Conservation (phyloP, 208 protist genomes). For the Trypanosoma grayi region DNA sequence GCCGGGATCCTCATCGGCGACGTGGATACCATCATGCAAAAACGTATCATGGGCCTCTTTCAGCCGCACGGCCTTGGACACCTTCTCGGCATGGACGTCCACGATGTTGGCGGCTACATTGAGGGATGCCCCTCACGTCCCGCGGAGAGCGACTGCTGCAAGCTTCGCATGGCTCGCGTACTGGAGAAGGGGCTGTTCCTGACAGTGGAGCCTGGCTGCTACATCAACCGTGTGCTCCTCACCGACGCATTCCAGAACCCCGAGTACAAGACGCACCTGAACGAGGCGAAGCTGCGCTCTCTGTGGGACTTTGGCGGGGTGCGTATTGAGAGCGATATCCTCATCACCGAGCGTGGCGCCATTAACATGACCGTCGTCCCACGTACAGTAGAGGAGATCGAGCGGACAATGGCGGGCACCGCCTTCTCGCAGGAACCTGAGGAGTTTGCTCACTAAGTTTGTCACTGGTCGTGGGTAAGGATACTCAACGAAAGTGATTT, state of each 20-base stretch:
- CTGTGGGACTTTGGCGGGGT: constrained; percentile 95
- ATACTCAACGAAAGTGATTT: too few species aligned
- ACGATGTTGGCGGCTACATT: constrained; percentile 97
- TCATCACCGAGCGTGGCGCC: constrained; percentile 91
- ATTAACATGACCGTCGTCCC: constrained; percentile 86
- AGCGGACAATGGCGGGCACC: constrained; percentile 75
- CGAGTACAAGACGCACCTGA: constrained; percentile 75
- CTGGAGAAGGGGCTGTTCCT: constrained; percentile 94
- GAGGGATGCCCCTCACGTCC: constrained; percentile 60
- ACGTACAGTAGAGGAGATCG: constrained; percentile 84
- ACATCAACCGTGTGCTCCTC: constrained; percentile 89
- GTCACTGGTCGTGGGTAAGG: not conserved
- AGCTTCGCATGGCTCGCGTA: constrained; percentile 84
- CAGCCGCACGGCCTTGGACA: constrained; percentile 98
- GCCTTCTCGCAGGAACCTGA: constrained; percentile 60
- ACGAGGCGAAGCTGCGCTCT: constrained; percentile 75
- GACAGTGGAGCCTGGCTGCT: constrained; percentile 97
- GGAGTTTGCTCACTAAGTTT: constrained; percentile 53
- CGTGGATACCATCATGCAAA: constrained; percentile 91
- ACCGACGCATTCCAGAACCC: constrained; percentile 71
- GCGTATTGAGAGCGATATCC: constrained; percentile 97
- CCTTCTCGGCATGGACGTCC: constrained; percentile 93
- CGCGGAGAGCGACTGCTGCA: constrained; percentile 72
- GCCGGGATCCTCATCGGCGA: constrained; percentile 79
- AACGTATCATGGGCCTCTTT: constrained; percentile 93